phyloP scores from a whole-genome alignment of 805 yeast species.

The Candida orba region DNA sequence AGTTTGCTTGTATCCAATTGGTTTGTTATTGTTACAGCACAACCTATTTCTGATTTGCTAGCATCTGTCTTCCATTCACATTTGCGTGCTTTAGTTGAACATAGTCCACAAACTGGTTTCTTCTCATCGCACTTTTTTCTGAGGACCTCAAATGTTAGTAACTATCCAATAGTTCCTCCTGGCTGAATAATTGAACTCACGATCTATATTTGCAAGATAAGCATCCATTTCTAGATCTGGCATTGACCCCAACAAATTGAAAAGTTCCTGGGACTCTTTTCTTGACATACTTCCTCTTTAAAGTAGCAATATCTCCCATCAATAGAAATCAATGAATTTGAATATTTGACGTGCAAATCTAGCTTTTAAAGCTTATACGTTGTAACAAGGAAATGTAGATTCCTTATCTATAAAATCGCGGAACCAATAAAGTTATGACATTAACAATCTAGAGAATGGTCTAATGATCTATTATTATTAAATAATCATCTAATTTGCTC shows the following conservation, averaged over 20 bases:
- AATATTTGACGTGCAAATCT: too few relatives aligned
- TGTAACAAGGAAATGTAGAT: too few relatives aligned
- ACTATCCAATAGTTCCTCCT: too few relatives aligned
- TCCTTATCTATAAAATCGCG: too few relatives aligned
- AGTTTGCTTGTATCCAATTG: background rate
- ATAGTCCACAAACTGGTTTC: conserved; percentile 2
- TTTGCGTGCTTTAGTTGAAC: background rate
- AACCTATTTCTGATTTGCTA: background rate
- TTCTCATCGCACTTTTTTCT: conserved; percentile 1
- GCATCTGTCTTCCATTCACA: conserved; percentile 1
- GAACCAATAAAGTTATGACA: too few relatives aligned
- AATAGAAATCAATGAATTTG: background rate
- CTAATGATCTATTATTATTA: too few relatives aligned
- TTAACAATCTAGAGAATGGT: too few relatives aligned
- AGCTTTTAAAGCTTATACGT: too few relatives aligned
- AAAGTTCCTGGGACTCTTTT: conserved; percentile 2
- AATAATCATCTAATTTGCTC: too few relatives aligned
- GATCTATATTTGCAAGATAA: conserved; percentile 2
- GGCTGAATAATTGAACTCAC: background rate
- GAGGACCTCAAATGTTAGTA: background rate
- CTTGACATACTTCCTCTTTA: conserved; percentile 2
- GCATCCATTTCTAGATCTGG: conserved; percentile 5
- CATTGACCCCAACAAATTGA: conserved; percentile 3
- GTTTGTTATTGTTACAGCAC: too few relatives aligned
- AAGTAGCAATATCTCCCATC: background rate